Base-by-base conservation (phyloP, 2,329 filamentous ascomycete genomes). In the Phaeosphaeriaceae sp. region DNA sequence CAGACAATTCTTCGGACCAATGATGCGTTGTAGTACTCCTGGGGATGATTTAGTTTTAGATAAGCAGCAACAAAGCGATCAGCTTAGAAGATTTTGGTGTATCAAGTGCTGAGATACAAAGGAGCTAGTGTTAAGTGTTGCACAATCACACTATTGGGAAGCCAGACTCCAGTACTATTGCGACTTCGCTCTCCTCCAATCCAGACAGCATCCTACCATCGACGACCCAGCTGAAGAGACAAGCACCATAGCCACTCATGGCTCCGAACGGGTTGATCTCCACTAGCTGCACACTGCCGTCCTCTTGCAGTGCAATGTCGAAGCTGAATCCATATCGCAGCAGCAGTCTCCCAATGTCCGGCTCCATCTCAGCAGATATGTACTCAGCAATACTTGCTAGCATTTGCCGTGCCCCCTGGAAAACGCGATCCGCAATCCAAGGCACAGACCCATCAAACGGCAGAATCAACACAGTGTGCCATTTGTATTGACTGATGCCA, bases 181-280 rank as follows among this genome's bases (percentile, higher is more conserved):
- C 40, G 47, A 65, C 59, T n/a, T 56, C 6, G 3, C 33, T 24
- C n/a, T 52, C 51, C n/a, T 66, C 61, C 25, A 72, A 53, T 2
- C 78, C 77, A 60, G 82, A 80, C 41, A 83, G 56, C 6, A 75
- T 50, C 4, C 67, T 63, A 3, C 68, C 67, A 64, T 83, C 78
- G 9, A 62, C 68, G 0, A 80, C 62, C 81, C 80, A 83, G 15
- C 83, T 76, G 58, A 82, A 84, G 24, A 83, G 64, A 61, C 79
- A 83, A 22, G 77, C 79, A 7, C 82, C 80, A 67, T 80, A n/a
- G n/a, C 74, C 76, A 21, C 78, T 80, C 60, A 78, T 72, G 1
- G 74, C 76, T 0, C 81, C 81, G 63, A 83, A 83, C 1, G 74
- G 76, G 53, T 83, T 83, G 36, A 83, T 66, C 63, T 84, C 79